These are phyloP conservation scores for Verbena officinalis DNA, from an alignment of 257 asterid species.

Conservation along the genomic window DNA sequence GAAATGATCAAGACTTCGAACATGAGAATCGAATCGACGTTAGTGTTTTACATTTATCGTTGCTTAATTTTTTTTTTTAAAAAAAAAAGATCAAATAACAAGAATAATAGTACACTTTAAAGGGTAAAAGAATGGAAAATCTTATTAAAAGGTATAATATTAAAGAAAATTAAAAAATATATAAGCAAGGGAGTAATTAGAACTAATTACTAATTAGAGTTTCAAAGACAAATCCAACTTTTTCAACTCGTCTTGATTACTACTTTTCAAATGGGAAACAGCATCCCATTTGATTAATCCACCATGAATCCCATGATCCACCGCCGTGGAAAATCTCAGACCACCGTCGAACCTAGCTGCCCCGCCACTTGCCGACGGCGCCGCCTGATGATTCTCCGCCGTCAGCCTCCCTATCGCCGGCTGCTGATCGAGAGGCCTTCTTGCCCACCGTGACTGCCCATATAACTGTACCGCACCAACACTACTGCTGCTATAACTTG, in stretches of 20 bases:
- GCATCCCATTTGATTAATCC: conserved; percentile 45
- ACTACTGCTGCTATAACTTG: neutral
- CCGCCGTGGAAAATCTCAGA: conserved; percentile 40
- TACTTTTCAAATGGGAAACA: conserved; percentile 31
- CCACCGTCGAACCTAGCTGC: conserved; percentile 46
- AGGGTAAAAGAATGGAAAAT: neutral
- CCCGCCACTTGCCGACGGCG: conserved; percentile 44
- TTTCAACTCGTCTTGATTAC: conserved; percentile 51
- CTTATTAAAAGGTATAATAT: neutral
- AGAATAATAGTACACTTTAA: neutral
- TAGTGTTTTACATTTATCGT: too few relatives aligned
- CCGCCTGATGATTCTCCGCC: conserved; percentile 35
- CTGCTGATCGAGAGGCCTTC: conserved; percentile 53
- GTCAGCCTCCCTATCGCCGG: conserved; percentile 53
- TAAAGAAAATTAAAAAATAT: neutral
- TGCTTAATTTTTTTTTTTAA: too few relatives aligned
- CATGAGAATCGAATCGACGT: too few relatives aligned
- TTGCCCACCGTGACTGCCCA: conserved; percentile 48
- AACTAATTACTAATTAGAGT: conserved; percentile 49
- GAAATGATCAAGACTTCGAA: too few relatives aligned
- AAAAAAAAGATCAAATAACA: neutral
- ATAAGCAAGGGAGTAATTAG: neutral
- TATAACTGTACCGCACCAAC: conserved; percentile 24
- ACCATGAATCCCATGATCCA: conserved; percentile 36
- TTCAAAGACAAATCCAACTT: conserved; percentile 81